A percentile compares a stretch with the other conserved stretches of the same genome.
These are phyloP conservation scores for Aspergillus ostianus DNA, from an alignment of 495 filamentous ascomycete species.

Conservation along the genomic window DNA sequence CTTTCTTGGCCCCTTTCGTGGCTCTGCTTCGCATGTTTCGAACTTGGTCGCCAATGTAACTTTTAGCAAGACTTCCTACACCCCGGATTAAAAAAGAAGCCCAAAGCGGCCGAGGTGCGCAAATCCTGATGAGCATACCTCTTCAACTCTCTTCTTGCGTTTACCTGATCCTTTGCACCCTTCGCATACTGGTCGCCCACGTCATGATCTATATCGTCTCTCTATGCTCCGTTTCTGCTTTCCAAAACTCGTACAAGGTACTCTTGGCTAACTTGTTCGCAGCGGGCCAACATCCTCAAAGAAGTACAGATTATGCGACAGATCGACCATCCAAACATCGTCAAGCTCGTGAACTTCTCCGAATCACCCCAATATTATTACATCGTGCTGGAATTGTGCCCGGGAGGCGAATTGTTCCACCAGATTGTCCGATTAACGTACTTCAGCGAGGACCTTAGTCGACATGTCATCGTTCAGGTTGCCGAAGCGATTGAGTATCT, in stretches of 20 bases:
- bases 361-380: slow-evolving; percentile 96
- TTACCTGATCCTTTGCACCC: slow-evolving; percentile 1
- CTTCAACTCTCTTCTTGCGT: slow-evolving; percentile 5
- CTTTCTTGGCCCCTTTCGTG: slow-evolving; percentile 16
- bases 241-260: neutral
- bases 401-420: slow-evolving; percentile 95
- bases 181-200: neutral
- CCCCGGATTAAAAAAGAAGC: slow-evolving; percentile 90
- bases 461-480: slow-evolving; percentile 92
- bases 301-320: slow-evolving; percentile 99
- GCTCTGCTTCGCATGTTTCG: slow-evolving; percentile 9
- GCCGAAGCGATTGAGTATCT: slow-evolving; percentile 91
- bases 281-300: slow-evolving; percentile 97
- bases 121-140: slow-evolving; percentile 33
- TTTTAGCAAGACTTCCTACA: slow-evolving; percentile 73
- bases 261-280: slow-evolving; percentile 21
- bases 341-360: slow-evolving; percentile 88
- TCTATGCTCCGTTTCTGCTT: neutral
- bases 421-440: slow-evolving; percentile 98
- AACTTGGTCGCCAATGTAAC: slow-evolving; percentile 37
- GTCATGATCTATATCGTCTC: slow-evolving; percentile 7
- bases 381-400: slow-evolving; percentile 92
- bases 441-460: slow-evolving; percentile 92
- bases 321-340: slow-evolving; percentile 91
- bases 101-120: slow-evolving; percentile 98